These are phyloP conservation scores for Celoporthe dispersa DNA, from an alignment of 2,329 filamentous ascomycete genomes.

Conservation along the genomic window DNA sequence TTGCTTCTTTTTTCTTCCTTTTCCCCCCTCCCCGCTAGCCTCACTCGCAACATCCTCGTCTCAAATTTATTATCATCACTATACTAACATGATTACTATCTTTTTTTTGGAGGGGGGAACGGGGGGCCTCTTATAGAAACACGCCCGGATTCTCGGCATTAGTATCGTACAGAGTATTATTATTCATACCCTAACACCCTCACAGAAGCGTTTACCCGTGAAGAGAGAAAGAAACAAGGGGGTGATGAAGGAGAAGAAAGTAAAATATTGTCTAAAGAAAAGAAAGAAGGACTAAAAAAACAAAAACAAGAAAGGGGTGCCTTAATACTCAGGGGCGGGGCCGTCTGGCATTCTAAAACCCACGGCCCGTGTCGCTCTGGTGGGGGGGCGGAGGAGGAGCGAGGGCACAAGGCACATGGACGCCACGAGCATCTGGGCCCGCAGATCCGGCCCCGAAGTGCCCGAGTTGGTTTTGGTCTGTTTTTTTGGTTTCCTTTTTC, in stretches of 20 bases:
- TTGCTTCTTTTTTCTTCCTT: background rate
- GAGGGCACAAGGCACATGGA: background rate
- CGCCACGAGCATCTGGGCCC: background rate
- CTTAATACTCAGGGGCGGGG: background rate
- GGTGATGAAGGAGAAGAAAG: too few relatives aligned
- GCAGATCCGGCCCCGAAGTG: background rate
- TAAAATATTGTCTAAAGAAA: too few relatives aligned
- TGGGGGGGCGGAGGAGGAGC: background rate
- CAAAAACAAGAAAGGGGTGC: background rate
- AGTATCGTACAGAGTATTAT: background rate
- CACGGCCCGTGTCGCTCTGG: background rate
- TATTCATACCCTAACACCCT: background rate
- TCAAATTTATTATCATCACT: background rate
- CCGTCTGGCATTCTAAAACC: background rate
- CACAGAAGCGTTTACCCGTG: too few relatives aligned
- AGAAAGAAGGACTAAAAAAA: background rate
- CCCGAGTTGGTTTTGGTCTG: too few relatives aligned
- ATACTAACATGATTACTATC: background rate
- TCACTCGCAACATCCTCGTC: conserved; percentile 13
- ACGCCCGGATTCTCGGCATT: background rate
- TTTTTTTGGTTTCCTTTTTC: too few relatives aligned
- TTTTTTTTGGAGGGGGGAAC: too few relatives aligned
- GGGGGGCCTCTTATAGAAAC: background rate
- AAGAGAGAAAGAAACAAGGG: too few relatives aligned
- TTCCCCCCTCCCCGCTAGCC: background rate